Conservation (phyloP, 2,329 filamentous ascomycete genomes). For the Alternaria brassicicola region DNA sequence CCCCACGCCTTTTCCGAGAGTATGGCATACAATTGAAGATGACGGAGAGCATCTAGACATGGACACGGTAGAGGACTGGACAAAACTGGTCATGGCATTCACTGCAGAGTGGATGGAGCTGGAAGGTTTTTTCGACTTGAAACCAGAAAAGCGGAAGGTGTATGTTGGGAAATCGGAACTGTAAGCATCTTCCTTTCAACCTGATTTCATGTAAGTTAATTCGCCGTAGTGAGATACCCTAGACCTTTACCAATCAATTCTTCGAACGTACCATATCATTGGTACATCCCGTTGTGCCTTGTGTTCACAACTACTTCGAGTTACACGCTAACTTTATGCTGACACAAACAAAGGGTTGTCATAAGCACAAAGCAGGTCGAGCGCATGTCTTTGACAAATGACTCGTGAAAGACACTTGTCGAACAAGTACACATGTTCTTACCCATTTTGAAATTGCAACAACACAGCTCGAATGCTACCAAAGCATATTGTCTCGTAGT, state of each 20-base stretch:
- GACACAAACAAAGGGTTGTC: conserved; percentile 9
- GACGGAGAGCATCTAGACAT: conserved; percentile 85
- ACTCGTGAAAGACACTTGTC: neutral
- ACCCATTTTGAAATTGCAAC: neutral
- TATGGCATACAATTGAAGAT: conserved; percentile 88
- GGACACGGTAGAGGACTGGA: conserved; percentile 86
- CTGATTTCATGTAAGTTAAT: conserved; percentile 26
- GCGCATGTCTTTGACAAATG: neutral
- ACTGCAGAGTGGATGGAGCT: conserved; percentile 89
- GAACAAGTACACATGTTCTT: neutral
- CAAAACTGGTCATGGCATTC: conserved; percentile 82
- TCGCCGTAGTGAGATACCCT: conserved; percentile 40
- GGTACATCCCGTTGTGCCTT: neutral
- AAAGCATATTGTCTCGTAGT: neutral
- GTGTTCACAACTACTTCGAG: neutral
- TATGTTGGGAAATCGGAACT: conserved; percentile 42
- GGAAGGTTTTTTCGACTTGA: conserved; percentile 44
- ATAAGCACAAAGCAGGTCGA: neutral
- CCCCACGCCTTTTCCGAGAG: conserved; percentile 76
- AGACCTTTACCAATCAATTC: conserved; percentile 14
- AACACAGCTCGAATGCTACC: neutral
- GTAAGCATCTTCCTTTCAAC: conserved; percentile 38
- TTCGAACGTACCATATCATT: neutral
- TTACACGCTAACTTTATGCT: neutral
- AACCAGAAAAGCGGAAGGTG: conserved; percentile 22